These are phyloP conservation scores for Solanum pinnatisectum DNA, from an alignment of 257 asterid genomes.

Conservation along the genomic window DNA sequence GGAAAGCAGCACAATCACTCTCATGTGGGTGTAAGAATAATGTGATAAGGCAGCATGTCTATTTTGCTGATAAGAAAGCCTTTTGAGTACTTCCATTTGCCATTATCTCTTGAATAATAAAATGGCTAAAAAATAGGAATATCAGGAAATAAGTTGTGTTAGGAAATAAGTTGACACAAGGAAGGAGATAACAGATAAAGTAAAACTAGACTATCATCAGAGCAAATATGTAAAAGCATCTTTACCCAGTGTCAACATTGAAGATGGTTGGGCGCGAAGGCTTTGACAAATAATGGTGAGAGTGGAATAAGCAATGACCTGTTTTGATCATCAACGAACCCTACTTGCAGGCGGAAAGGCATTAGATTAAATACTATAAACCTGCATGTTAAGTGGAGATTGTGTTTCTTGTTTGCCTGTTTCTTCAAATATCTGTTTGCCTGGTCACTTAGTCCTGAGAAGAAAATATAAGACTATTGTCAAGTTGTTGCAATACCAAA, in stretches of 20 bases:
- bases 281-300: background rate
- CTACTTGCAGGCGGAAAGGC: background rate
- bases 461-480: background rate
- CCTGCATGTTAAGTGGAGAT: background rate
- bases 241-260: background rate
- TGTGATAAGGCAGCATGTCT: background rate
- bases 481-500: background rate
- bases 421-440: background rate
- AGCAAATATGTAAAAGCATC: background rate
- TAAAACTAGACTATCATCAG: background rate
- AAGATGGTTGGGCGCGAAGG: background rate
- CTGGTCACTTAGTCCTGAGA: background rate
- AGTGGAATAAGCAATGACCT: background rate
- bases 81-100: background rate
- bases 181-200: background rate
- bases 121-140: background rate
- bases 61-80: background rate
- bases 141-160: background rate
- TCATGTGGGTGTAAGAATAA: background rate
- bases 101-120: background rate
- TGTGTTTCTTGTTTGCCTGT: background rate
- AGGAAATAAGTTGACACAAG: background rate
- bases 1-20: background rate
- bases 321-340: background rate
- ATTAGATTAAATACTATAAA: background rate